Evolutionary conservation across 2,329 filamentous ascomycete species (phyloP).

Genomic region (Colletotrichum magnum): DNA sequence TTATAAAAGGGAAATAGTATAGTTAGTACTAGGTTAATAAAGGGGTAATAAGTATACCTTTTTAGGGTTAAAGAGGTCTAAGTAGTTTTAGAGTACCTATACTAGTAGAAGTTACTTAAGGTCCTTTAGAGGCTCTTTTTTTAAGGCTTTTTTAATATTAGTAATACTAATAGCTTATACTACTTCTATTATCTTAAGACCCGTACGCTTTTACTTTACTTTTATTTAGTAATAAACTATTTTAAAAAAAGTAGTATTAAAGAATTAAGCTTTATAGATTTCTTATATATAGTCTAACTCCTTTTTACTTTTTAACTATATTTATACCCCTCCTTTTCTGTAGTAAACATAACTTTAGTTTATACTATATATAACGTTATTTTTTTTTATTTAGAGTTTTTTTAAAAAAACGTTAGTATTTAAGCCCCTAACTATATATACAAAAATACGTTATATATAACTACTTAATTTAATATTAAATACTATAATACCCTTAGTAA

Average conservation of each 20-base stretch:
- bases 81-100: neutral
- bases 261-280: conserved; percentile 14
- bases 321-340: neutral
- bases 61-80: neutral
- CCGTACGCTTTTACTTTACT: conserved; percentile 48
- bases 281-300: conserved; percentile 4
- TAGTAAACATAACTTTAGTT: neutral
- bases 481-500: conserved; percentile 15
- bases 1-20: neutral
- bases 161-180: conserved; percentile 35
- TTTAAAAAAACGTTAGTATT: neutral
- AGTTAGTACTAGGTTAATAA: neutral
- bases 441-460: neutral
- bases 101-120: neutral
- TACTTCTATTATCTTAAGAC: conserved; percentile 15
- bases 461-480: conserved; percentile 2
- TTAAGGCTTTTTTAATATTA: neutral
- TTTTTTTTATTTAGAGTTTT: neutral
- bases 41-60: neutral
- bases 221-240: conserved; percentile 44
- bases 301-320: neutral
- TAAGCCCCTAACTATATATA: neutral
- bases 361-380: neutral
- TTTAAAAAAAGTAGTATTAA: conserved; percentile 28
- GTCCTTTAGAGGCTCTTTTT: neutral